Evolutionary conservation across 2,329 filamentous ascomycete species (phyloP), one percentile per base, ranked within the genome.

Genomic region (Nothophaeocryptopus gaeumannii): DNA sequence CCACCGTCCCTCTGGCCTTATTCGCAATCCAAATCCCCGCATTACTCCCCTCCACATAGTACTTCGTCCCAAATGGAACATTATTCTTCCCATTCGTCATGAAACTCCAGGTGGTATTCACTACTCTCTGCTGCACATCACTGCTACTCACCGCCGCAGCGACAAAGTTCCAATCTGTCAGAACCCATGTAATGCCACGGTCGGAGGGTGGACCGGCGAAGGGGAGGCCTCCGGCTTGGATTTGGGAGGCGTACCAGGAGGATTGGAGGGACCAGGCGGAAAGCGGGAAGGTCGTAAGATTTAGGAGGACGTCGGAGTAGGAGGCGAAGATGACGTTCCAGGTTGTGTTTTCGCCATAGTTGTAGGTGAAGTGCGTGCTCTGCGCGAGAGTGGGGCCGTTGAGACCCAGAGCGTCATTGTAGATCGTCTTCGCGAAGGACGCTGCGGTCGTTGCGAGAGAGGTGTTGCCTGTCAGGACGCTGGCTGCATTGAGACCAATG

Each of bases 241-340:
- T 50, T 30, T 62, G 56, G 16, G 39, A 47, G 37, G 55, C 45
- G 31, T 61, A 63, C 56, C 59, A 61, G 13, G 51, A 20, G 2
- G 55, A 59, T 41, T 63, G 61, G 35, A 59, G 8, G 2, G 53
- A 45, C 56, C 58, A 64, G 5, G 60, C 58, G 7, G 54, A 44
- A 12, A 43, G 8, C 2, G 60, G 74, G 47, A 80, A 67, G 13
- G 70, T 64, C 33, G 47, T 53, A n/a, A 78, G 65, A 8, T 67
- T 63, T 37, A 80, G 63, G 40, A 77, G 67, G 3, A 67, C 62
- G 59, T 79, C 76, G 13, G 72, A 71, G 61, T 73, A 80, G 5
- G 78, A 67, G 14, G 79, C 78, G 64, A 80, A 80, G 14, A 80
- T 66, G 3, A 80, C 71, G 35, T 63, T 62, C 62, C 62, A 64